A percentile compares a stretch with the other conserved stretches of the same genome.
phyloP scores from a whole-genome alignment of 768 basidiomycete genomes.

The Exidia glandulosa region DNA sequence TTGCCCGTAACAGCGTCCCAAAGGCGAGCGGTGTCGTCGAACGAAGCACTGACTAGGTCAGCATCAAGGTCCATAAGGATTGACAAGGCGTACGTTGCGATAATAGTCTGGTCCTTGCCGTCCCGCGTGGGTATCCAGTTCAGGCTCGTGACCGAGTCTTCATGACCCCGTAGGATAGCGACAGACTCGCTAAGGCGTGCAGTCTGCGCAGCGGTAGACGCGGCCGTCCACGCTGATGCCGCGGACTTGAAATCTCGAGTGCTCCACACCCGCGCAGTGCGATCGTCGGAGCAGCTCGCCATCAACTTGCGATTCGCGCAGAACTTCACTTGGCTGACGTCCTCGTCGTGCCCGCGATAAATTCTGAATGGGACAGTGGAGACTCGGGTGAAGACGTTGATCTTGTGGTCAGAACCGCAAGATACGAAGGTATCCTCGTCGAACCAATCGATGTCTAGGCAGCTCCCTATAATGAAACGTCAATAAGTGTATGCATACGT shows the following conservation, averaged over 20 bases:
- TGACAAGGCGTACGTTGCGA: constrained; percentile 51
- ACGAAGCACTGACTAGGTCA: constrained; percentile 46
- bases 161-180: constrained; percentile 45
- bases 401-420: constrained; percentile 58
- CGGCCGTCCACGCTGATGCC: constrained; percentile 17
- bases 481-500: neutral
- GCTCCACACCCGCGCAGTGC: constrained; percentile 68
- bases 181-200: constrained; percentile 2
- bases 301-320: constrained; percentile 53
- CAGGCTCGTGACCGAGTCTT: constrained; percentile 50
- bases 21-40: constrained; percentile 67
- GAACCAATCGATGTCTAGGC: constrained; percentile 74
- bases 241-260: constrained; percentile 14
- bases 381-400: constrained; percentile 50
- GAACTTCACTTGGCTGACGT: constrained; percentile 68
- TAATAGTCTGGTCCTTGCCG: constrained; percentile 28
- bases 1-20: constrained; percentile 76
- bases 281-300: constrained; percentile 76
- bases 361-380: constrained; percentile 11
- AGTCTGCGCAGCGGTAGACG: constrained; percentile 1
- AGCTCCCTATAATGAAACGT: constrained; percentile 41
- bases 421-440: constrained; percentile 60
- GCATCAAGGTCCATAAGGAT: neutral
- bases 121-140: constrained; percentile 53
- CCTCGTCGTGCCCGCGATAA: constrained; percentile 54